Evolutionary conservation across 2,329 filamentous ascomycete genomes (phyloP).

Genomic region (Clathrospora elynae): DNA sequence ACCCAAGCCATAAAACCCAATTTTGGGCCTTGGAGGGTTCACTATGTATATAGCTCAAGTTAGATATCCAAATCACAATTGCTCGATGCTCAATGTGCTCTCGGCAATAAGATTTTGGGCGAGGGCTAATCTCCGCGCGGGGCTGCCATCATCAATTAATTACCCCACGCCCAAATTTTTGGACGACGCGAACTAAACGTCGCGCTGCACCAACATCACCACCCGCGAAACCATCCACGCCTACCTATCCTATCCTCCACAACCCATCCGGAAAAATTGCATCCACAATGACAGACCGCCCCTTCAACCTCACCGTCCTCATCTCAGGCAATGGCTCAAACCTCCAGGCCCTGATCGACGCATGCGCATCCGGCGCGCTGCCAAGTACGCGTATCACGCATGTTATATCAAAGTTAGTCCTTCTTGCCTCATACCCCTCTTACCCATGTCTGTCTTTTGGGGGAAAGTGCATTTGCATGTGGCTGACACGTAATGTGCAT

Average conservation of each 20-base stretch:
- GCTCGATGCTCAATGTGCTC: background rate
- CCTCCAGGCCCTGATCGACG: conserved; percentile 76
- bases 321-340: conserved; percentile 70
- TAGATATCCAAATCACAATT: conserved; percentile 12
- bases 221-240: background rate
- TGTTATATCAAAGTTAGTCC: conserved; percentile 61
- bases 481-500: background rate
- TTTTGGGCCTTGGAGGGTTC: background rate
- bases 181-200: conserved; percentile 2
- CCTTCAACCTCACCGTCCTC: conserved; percentile 66
- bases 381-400: conserved; percentile 62
- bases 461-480: too few species aligned
- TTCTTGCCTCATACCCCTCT: background rate
- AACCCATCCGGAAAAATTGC: too few species aligned
- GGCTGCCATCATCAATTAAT: conserved; percentile 11
- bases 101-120: conserved; percentile 1
- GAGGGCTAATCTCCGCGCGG: conserved; percentile 17
- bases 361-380: conserved; percentile 55
- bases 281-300: conserved; percentile 29
- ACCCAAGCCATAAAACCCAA: too few species aligned
- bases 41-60: conserved; percentile 7
- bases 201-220: background rate
- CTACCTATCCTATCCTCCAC: background rate
- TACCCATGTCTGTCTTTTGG: too few species aligned
- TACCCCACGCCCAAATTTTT: conserved; percentile 36